Conservation (phyloP, 805 yeast species). For the Candida ulmi region DNA sequence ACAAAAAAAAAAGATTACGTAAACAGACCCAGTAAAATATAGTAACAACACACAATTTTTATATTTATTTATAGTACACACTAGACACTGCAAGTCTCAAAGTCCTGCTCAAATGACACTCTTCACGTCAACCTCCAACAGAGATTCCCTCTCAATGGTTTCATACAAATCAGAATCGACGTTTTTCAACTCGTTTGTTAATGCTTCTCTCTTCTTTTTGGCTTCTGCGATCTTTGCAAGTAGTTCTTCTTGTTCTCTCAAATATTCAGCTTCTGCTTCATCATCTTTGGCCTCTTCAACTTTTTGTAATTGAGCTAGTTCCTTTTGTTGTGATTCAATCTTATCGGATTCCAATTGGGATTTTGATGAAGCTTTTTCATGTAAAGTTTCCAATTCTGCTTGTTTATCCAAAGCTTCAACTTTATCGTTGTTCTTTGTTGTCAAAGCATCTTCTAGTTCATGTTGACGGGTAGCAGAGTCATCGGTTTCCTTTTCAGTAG, state of each 20-base stretch:
- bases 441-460: slow-evolving; percentile 4
- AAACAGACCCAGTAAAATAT: too few species aligned
- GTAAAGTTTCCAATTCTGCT: slow-evolving; percentile 12
- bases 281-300: slow-evolving; percentile 2
- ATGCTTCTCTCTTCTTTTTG: slow-evolving; percentile 13
- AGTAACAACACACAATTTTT: not conserved
- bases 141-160: slow-evolving; percentile 15
- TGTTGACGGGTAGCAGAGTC: not conserved
- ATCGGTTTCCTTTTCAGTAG: slow-evolving; percentile 1
- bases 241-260: slow-evolving; percentile 10
- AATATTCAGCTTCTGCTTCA: not conserved
- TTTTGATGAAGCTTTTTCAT: slow-evolving; percentile 11
- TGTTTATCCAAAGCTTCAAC: slow-evolving; percentile 9
- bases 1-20: too few species aligned
- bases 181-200: slow-evolving; percentile 12
- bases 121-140: slow-evolving; percentile 7
- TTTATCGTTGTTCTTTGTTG: slow-evolving; percentile 10
- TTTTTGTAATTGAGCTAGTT: not conserved
- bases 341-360: slow-evolving; percentile 7
- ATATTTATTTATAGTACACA: not conserved
- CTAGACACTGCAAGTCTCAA: not conserved
- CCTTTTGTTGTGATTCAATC: slow-evolving; percentile 4
- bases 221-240: slow-evolving; percentile 16
- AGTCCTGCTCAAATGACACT: not conserved
- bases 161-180: slow-evolving; percentile 11